These are phyloP conservation scores for Nemania diffusa DNA, from an alignment of 2,329 filamentous ascomycete species.

Conservation along the genomic window DNA sequence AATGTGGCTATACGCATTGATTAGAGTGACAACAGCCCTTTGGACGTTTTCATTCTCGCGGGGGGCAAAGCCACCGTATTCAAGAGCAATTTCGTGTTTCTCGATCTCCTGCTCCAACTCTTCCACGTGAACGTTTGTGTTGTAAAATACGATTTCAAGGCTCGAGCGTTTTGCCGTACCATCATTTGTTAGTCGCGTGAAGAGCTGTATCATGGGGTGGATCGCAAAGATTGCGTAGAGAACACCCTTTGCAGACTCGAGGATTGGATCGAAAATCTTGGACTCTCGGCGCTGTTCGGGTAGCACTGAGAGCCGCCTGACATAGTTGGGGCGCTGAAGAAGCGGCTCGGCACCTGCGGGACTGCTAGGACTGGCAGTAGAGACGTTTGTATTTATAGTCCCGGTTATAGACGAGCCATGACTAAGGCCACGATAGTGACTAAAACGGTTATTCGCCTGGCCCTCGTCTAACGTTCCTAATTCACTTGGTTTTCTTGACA, in stretches of 20 bases:
- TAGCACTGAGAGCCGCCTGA: constrained; percentile 70
- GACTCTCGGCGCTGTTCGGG: constrained; percentile 72
- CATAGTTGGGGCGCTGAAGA: constrained; percentile 69
- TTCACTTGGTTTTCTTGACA: constrained; percentile 69
- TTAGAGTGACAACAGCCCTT: constrained; percentile 70
- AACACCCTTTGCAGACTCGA: constrained; percentile 73
- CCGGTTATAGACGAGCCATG: constrained; percentile 76
- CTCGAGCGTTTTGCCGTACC: constrained; percentile 70
- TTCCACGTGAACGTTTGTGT: constrained; percentile 73
- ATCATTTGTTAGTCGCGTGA: constrained; percentile 70
- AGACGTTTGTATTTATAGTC: constrained; percentile 50
- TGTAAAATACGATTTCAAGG: constrained; percentile 74
- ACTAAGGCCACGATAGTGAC: constrained; percentile 73
- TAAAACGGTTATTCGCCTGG: constrained; percentile 71
- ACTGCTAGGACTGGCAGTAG: constrained; percentile 66
- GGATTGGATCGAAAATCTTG: constrained; percentile 67
- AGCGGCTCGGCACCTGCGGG: constrained; percentile 63
- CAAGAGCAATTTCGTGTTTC: constrained; percentile 64
- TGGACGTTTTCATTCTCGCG: constrained; percentile 72
- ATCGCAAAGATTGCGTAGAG: constrained; percentile 75
- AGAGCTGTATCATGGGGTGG: constrained; percentile 73
- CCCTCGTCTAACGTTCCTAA: constrained; percentile 71
- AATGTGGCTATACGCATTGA: constrained; percentile 73
- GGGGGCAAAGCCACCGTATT: constrained; percentile 59
- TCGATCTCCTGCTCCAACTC: constrained; percentile 73